A percentile compares a stretch with the other conserved stretches of the same genome.
Evolutionary conservation across 1,284 basidiomycete species (phyloP).

Genomic region (Pseudomicrostroma phylloplanum): DNA sequence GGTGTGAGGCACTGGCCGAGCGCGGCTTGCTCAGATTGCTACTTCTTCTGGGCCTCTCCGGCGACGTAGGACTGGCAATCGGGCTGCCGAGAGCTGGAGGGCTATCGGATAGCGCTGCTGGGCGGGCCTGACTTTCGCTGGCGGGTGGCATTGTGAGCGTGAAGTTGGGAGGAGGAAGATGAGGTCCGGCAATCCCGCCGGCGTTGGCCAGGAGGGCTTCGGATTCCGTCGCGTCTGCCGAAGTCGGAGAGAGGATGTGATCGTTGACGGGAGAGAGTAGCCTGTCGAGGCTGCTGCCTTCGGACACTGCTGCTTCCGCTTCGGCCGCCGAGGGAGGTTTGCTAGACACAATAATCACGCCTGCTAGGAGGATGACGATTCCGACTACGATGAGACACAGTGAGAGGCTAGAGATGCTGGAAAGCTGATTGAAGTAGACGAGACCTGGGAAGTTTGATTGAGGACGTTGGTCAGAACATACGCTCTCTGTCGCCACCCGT

Average conservation of each 20-base stretch:
- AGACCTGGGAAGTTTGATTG: conserved; percentile 51
- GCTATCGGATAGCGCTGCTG: neutral
- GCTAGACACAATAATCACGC: conserved; percentile 76
- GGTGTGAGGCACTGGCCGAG: neutral
- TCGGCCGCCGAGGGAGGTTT: neutral
- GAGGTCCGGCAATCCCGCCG: conserved; percentile 30
- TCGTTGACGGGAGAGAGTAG: neutral
- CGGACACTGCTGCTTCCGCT: neutral
- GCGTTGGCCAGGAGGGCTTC: conserved; percentile 25
- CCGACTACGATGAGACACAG: conserved; percentile 71
- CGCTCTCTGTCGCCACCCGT: too few relatives aligned
- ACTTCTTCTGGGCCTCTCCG: neutral
- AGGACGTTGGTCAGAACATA: neutral
- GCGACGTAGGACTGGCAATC: neutral
- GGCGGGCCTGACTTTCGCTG: neutral
- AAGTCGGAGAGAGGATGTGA: neutral
- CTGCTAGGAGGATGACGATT: conserved; percentile 70
- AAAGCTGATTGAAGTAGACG: conserved; percentile 84
- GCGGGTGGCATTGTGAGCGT: neutral
- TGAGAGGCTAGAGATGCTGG: conserved; percentile 64
- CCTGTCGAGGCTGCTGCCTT: neutral
- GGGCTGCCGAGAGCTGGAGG: neutral
- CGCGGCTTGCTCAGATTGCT: neutral
- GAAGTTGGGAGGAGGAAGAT: conserved; percentile 23
- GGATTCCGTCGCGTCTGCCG: conserved; percentile 11